These are phyloP conservation scores for Biscogniauxia marginata DNA, from an alignment of 2,329 filamentous ascomycete genomes.

Conservation along the genomic window DNA sequence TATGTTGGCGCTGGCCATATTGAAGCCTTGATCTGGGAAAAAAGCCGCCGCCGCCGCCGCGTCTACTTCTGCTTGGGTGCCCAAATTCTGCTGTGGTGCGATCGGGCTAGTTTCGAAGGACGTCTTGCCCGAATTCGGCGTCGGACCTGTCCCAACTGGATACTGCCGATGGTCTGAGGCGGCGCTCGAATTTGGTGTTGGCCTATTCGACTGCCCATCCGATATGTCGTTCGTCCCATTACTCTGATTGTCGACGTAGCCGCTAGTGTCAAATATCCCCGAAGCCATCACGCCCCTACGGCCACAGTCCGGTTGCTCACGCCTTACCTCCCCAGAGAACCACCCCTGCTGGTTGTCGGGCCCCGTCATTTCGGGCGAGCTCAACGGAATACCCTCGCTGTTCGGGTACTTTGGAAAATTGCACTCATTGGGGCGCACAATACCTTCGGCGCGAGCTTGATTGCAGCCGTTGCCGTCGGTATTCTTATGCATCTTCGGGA, in stretches of 20 bases:
- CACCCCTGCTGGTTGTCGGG: constrained; percentile 33
- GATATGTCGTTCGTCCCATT: constrained; percentile 47
- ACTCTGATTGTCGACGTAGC: constrained; percentile 43
- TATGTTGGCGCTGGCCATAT: constrained; percentile 27
- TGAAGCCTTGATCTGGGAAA: constrained; percentile 41
- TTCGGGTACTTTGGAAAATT: constrained; percentile 23
- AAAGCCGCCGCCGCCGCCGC: constrained; percentile 37
- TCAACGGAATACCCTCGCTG: constrained; percentile 41
- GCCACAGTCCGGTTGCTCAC: constrained; percentile 3
- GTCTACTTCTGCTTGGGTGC: constrained; percentile 38
- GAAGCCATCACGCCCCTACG: constrained; percentile 12
- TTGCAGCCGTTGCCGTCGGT: constrained; percentile 8
- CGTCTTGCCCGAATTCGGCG: constrained; percentile 39
- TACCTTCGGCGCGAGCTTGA: constrained; percentile 30
- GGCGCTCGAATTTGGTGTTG: constrained; percentile 58
- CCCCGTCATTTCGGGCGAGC: constrained; percentile 40
- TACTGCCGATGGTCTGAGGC: constrained; percentile 44
- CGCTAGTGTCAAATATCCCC: constrained; percentile 15
- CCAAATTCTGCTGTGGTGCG: constrained; percentile 42
- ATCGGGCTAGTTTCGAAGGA: constrained; percentile 55
- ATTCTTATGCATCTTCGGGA: constrained; percentile 12
- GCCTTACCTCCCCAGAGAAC: constrained; percentile 29
- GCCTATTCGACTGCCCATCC: constrained; percentile 51
- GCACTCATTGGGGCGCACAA: constrained; percentile 35
- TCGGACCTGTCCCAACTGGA: constrained; percentile 26